phyloP scores from a whole-genome alignment of 352 stramenopile genomes.

The Pythium dissimile region DNA sequence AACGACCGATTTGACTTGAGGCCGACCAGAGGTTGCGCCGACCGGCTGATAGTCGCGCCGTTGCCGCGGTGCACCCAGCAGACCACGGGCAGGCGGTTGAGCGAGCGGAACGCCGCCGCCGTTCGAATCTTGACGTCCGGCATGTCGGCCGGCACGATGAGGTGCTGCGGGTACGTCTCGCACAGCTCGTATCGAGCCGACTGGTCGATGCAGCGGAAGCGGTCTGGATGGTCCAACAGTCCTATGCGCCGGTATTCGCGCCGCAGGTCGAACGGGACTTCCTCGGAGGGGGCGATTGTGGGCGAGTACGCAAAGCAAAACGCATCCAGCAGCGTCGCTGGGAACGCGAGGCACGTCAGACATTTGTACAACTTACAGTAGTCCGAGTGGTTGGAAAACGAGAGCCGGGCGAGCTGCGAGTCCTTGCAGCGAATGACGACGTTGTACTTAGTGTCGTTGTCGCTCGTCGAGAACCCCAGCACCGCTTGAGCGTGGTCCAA shows the following conservation, averaged over 20 bases:
- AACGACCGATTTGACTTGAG: slow-evolving; percentile 71
- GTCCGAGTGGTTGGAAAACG: slow-evolving; percentile 65
- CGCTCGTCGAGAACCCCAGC: slow-evolving; percentile 41
- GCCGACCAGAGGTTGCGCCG: slow-evolving; percentile 75
- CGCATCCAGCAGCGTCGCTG: slow-evolving; percentile 62
- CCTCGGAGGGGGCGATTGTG: slow-evolving; percentile 65
- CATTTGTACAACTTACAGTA: slow-evolving; percentile 80
- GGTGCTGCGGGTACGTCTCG: slow-evolving; percentile 92
- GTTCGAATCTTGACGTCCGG: slow-evolving; percentile 85
- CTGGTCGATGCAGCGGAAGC: slow-evolving; percentile 77
- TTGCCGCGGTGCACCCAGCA: slow-evolving; percentile 73
- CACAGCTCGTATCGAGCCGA: slow-evolving; percentile 82
- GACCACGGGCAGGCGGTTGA: slow-evolving; percentile 67
- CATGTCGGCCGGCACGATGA: slow-evolving; percentile 92
- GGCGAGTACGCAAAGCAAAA: slow-evolving; percentile 83
- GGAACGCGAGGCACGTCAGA: slow-evolving; percentile 70
- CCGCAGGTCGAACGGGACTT: slow-evolving; percentile 75
- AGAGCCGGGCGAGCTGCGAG: slow-evolving; percentile 58
- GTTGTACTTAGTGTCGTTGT: slow-evolving; percentile 44
- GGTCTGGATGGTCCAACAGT: slow-evolving; percentile 55
- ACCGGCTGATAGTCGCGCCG: slow-evolving; percentile 76
- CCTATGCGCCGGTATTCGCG: slow-evolving; percentile 79
- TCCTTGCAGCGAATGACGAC: slow-evolving; percentile 83
- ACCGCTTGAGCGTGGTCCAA: slow-evolving; percentile 63
- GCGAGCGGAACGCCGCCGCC: slow-evolving; percentile 67